These are phyloP conservation scores for Echinosphaeria canescens DNA, from an alignment of 2,329 filamentous ascomycete species.

Conservation along the genomic window DNA sequence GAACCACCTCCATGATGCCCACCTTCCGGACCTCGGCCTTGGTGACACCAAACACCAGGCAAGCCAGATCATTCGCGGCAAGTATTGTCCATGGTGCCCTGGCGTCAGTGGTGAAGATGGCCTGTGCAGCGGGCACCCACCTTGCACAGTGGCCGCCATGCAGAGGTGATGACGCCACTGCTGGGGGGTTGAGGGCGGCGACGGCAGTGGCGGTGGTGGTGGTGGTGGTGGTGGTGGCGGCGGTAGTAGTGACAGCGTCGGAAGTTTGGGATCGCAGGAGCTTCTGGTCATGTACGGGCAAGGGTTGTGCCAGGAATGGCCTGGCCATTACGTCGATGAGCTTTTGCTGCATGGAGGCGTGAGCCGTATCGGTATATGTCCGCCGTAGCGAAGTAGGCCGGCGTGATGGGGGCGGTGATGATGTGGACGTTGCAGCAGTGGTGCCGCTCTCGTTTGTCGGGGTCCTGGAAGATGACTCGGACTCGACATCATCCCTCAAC, in stretches of 20 bases:
- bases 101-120: conserved; percentile 92
- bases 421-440: conserved; percentile 24
- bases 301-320: conserved; percentile 56
- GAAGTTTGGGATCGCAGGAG: no score
- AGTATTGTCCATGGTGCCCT: conserved; percentile 88
- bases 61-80: conserved; percentile 88
- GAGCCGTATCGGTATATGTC: conserved; percentile 67
- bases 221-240: conserved; percentile 19
- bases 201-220: conserved; percentile 14
- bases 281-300: no score
- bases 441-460: conserved; percentile 33
- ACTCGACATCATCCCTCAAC: conserved; percentile 11
- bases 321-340: conserved; percentile 70
- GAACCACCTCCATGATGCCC: conserved; percentile 87
- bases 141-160: conserved; percentile 80
- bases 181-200: conserved; percentile 19
- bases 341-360: conserved; percentile 57
- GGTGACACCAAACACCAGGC: conserved; percentile 97
- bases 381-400: conserved; percentile 51
- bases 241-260: conserved; percentile 15
- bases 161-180: conserved; percentile 25
- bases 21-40: conserved; percentile 84
- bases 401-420: conserved; percentile 31
- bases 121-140: conserved; percentile 80
- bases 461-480: conserved; percentile 27